A percentile compares a stretch with the other conserved stretches of the same genome.
Conservation (phyloP, 2,329 filamentous ascomycete genomes). For the Diaporthe eres region DNA sequence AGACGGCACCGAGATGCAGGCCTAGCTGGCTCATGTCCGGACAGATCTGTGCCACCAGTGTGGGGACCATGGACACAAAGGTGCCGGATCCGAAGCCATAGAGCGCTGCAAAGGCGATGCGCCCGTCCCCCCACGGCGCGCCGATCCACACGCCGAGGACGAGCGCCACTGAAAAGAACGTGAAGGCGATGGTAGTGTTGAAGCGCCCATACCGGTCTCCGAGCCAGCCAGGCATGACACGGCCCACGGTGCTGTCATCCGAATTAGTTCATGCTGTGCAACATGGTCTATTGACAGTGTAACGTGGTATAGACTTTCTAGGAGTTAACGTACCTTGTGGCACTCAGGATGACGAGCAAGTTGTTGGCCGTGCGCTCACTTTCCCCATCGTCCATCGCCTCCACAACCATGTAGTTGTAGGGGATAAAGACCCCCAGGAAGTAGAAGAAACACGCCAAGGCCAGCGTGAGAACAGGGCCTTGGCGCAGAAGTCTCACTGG, state of each 20-base stretch:
- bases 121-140: slow-evolving; percentile 62
- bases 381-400: slow-evolving; percentile 61
- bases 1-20: slow-evolving; percentile 69
- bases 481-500: slow-evolving; percentile 60
- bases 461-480: slow-evolving; percentile 59
- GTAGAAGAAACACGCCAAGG: slow-evolving; percentile 65
- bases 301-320: not conserved
- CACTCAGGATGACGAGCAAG: slow-evolving; percentile 71
- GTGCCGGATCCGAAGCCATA: slow-evolving; percentile 77
- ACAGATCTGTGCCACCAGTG: slow-evolving; percentile 71
- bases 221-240: slow-evolving; percentile 64
- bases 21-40: slow-evolving; percentile 71
- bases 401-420: slow-evolving; percentile 66
- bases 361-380: slow-evolving; percentile 58
- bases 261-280: not conserved
- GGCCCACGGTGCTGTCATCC: slow-evolving; percentile 60
- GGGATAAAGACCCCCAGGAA: slow-evolving; percentile 68
- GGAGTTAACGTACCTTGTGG: slow-evolving; percentile 56
- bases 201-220: slow-evolving; percentile 57
- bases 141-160: slow-evolving; percentile 59
- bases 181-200: slow-evolving; percentile 62
- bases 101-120: slow-evolving; percentile 71
- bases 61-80: slow-evolving; percentile 71
- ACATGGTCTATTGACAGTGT: not conserved
- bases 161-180: slow-evolving; percentile 56